Evolutionary conservation across 495 filamentous ascomycete species (phyloP).

Genomic region (Hypoxylon lenormandii): DNA sequence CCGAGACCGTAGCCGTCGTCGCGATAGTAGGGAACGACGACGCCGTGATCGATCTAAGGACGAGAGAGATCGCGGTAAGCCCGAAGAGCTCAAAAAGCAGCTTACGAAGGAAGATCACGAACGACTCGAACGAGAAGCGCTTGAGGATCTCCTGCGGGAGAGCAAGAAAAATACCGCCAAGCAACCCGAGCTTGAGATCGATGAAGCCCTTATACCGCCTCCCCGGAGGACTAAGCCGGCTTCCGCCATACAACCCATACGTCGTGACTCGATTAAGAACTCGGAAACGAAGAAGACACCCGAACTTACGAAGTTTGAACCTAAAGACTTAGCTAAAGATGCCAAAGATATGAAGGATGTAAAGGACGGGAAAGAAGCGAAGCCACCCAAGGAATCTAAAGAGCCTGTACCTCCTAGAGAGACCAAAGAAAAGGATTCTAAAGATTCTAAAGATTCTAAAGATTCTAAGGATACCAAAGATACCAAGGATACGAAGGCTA

Average conservation of each 20-base stretch:
- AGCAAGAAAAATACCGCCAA: slow-evolving; percentile 61
- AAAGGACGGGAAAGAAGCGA: slow-evolving; percentile 19
- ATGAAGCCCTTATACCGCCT: slow-evolving; percentile 65
- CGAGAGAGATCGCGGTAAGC: slow-evolving; percentile 39
- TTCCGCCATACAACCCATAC: slow-evolving; percentile 68
- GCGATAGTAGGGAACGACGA: slow-evolving; percentile 45
- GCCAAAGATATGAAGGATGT: slow-evolving; percentile 34
- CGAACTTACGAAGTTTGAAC: slow-evolving; percentile 46
- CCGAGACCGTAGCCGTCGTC: slow-evolving; percentile 47
- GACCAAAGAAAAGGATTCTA: slow-evolving; percentile 35
- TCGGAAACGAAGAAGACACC: slow-evolving; percentile 53
- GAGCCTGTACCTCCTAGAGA: slow-evolving; percentile 28
- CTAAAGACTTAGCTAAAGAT: slow-evolving; percentile 46
- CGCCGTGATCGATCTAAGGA: slow-evolving; percentile 54
- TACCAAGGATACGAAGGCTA: slow-evolving; percentile 40
- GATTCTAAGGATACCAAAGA: slow-evolving; percentile 46
- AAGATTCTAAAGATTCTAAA: slow-evolving; percentile 32
- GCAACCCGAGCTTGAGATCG: slow-evolving; percentile 65
- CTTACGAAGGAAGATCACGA: slow-evolving; percentile 68
- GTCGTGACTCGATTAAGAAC: slow-evolving; percentile 58
- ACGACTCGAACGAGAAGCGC: slow-evolving; percentile 65
- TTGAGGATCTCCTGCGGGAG: slow-evolving; percentile 66
- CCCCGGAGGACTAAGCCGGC: slow-evolving; percentile 63
- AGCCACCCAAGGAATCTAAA: slow-evolving; percentile 33
- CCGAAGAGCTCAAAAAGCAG: slow-evolving; percentile 58